Evolutionary conservation across 1,139 yeast species (phyloP).

Genomic region (Yamadazyma conglobata): DNA sequence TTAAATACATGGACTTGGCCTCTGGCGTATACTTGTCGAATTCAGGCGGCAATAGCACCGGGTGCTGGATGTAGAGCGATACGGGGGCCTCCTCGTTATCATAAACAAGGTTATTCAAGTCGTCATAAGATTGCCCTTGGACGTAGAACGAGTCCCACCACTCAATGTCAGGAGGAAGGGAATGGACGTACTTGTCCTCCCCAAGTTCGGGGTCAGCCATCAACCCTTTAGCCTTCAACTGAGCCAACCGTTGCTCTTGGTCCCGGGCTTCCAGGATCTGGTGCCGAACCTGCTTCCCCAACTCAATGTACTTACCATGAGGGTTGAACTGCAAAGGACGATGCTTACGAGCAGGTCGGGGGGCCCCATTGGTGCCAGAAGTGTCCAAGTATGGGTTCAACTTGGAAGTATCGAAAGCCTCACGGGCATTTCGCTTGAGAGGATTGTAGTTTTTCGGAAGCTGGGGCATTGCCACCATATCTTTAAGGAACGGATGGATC

Average conservation of each 20-base stretch:
- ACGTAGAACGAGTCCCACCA: conserved; percentile 78
- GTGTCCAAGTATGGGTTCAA: conserved; percentile 57
- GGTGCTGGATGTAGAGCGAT: conserved; percentile 73
- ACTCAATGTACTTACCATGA: conserved; percentile 58
- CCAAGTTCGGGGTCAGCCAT: conserved; percentile 46
- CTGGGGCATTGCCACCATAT: conserved; percentile 20
- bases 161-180: conserved; percentile 57
- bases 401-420: conserved; percentile 15
- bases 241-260: conserved; percentile 10
- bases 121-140: conserved; percentile 26
- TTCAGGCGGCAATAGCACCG: conserved; percentile 45
- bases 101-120: conserved; percentile 17
- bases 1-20: conserved; percentile 53
- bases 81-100: conserved; percentile 49
- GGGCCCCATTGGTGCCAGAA: conserved; percentile 13
- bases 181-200: conserved; percentile 48
- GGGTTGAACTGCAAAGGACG: conserved; percentile 50
- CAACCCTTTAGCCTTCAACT: conserved; percentile 38
- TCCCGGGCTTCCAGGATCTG: conserved; percentile 27
- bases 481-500: conserved; percentile 56
- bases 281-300: conserved; percentile 45
- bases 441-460: conserved; percentile 29
- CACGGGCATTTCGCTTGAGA: conserved; percentile 16
- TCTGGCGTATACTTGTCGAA: conserved; percentile 43
- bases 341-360: conserved; percentile 19